Base-by-base conservation (phyloP, 2,329 filamentous ascomycete species). In the Tolypocladium ovalisporum region DNA sequence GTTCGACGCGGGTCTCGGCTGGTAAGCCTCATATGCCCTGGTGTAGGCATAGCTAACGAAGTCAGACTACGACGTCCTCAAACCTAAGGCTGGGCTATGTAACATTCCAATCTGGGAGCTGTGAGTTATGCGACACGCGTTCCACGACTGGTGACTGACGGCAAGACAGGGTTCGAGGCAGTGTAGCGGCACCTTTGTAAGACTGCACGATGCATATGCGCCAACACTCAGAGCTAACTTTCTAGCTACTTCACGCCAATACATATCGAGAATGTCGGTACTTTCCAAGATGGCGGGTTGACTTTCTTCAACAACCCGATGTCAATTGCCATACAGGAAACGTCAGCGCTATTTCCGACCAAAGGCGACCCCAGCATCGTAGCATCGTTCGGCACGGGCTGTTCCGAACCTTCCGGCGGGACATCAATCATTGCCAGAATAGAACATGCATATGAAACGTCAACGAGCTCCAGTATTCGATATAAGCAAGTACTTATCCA, bases 201-300 rank as follows among this genome's bases (percentile, higher is more conserved):
- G 58, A n/a, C n/a, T 37, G 36, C 9, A 37, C 12, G 13, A 17
- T 37, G 36, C 15, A 6, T 37, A 19, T 37, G 15, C 36, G 36
- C 15, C 12, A 37, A 17, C 12, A 13, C n/a, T n/a, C 13, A 17
- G 2, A 17, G 36, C 36, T 37, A 17, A 37, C 13, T 37, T 17
- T 37, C 36, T 37, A 63, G 62, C 27, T 63, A 62, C 42, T 63
- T 62, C 47, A 57, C 54, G 32, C 54, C 58, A 29, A 17, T 42
- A 40, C 34, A 56, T 56, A 60, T 65, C 29, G 44, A 58, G 19
- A 51, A 54, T 22, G 53, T 57, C 12, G 60, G 54, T 36, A 55
- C 52, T 4, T 61, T 65, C 27, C 59, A 65, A 47, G 62, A 65
- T 53, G 60, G 63, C 24, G 59, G 63, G 5, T 47, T 65, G 13